phyloP scores from a whole-genome alignment of 1,284 basidiomycete species.

The Rugosomyces carneus region DNA sequence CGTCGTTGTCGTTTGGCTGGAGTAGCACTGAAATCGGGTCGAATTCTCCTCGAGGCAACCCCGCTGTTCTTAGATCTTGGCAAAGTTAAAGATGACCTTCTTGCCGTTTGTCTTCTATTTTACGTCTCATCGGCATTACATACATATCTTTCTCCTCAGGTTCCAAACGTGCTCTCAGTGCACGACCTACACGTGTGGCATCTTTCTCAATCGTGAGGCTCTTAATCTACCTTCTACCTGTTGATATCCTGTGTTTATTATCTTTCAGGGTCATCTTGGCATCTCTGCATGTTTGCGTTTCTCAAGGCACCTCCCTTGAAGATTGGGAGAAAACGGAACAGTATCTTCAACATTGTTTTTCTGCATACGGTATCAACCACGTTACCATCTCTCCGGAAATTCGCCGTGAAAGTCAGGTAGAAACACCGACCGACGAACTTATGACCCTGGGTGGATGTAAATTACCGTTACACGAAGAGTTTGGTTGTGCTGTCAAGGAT shows the following conservation, averaged over 20 bases:
- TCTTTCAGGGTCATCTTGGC: conserved; percentile 36
- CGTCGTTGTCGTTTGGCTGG: neutral
- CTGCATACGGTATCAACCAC: conserved; percentile 41
- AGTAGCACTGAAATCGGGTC: conserved; percentile 36
- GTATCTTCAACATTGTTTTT: conserved; percentile 39
- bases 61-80: conserved; percentile 40
- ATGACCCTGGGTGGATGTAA: conserved; percentile 25
- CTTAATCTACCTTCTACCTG: conserved; percentile 1
- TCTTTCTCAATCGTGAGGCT: conserved; percentile 39
- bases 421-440: conserved; percentile 23
- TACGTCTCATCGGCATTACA: conserved; percentile 5
- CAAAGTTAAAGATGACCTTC: conserved; percentile 38
- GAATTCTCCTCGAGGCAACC: conserved; percentile 43
- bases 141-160: conserved; percentile 17
- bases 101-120: conserved; percentile 26
- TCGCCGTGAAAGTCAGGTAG: conserved; percentile 25
- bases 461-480: conserved; percentile 31
- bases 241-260: conserved; percentile 5
- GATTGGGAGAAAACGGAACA: conserved; percentile 42
- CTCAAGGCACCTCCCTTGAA: conserved; percentile 33
- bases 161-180: conserved; percentile 38
- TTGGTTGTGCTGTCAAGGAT: conserved; percentile 34
- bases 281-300: conserved; percentile 42
- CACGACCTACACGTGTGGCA: conserved; percentile 49
- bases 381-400: conserved; percentile 47